A percentile compares a stretch with the other conserved stretches of the same genome.
Evolutionary conservation across 768 basidiomycete genomes (phyloP).

Genomic region (Mycena vulgaris): DNA sequence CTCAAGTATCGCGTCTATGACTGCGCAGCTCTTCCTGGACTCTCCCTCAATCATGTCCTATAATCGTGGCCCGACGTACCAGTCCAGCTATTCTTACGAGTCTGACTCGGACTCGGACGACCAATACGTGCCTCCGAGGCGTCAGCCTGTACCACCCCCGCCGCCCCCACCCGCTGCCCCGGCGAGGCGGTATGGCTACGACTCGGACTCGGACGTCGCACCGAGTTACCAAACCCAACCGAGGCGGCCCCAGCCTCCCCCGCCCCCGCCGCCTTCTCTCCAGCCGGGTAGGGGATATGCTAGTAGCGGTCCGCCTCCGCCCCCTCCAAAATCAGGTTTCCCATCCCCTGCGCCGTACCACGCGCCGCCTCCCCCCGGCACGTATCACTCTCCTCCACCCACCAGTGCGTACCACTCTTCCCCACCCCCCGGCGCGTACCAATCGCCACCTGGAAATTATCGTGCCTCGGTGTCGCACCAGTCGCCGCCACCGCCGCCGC

Average conservation of each 20-base stretch:
- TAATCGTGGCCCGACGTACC: background rate
- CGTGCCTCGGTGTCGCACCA: background rate
- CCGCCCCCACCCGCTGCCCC: background rate
- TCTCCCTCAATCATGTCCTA: slow-evolving; percentile 5
- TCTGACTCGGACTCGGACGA: slow-evolving; percentile 8
- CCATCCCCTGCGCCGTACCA: background rate
- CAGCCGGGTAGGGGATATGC: background rate
- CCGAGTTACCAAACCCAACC: background rate
- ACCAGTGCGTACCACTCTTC: slow-evolving; percentile 8
- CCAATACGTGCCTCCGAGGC: background rate
- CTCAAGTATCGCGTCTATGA: background rate
- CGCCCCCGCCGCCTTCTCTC: slow-evolving; percentile 6
- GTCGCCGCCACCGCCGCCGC: background rate
- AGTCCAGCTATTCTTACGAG: background rate
- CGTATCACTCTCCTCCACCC: slow-evolving; percentile 2
- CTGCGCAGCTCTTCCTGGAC: background rate
- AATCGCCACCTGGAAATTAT: background rate
- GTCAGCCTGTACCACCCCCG: no score
- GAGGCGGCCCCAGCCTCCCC: background rate
- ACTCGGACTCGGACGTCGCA: background rate
- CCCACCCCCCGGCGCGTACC: slow-evolving; percentile 1
- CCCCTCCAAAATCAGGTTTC: background rate
- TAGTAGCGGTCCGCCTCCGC: background rate
- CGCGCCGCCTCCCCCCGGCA: slow-evolving; percentile 10
- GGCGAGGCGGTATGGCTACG: background rate